Percentiles rank a stretch among this genome's conserved stretches.
These are phyloP conservation scores for Fusarium sp. DNA, from an alignment of 2,329 filamentous ascomycete genomes.

Conservation along the genomic window DNA sequence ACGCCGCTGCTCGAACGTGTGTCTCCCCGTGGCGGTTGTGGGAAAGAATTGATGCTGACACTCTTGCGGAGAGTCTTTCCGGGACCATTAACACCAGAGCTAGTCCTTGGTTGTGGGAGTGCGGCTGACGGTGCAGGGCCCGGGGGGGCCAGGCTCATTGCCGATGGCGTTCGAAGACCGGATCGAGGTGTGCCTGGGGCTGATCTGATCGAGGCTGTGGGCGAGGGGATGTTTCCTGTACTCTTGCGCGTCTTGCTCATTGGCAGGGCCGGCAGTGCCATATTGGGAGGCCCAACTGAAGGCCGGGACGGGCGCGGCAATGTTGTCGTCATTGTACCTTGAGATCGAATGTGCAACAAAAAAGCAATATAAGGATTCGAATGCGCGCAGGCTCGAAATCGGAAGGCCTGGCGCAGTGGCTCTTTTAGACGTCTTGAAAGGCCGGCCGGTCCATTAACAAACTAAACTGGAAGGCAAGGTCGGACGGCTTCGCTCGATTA, in stretches of 20 bases:
- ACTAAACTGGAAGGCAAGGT: conserved; percentile 5
- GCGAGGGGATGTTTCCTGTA: conserved; percentile 58
- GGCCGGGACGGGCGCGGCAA: conserved; percentile 74
- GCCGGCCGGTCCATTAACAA: conserved; percentile 45
- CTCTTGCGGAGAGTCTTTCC: conserved; percentile 83
- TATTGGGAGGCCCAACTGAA: conserved; percentile 75
- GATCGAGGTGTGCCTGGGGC: conserved; percentile 63
- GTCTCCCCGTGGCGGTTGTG: conserved; percentile 81
- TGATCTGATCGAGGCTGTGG: conserved; percentile 48
- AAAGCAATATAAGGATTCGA: conserved; percentile 14
- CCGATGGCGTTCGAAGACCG: conserved; percentile 67
- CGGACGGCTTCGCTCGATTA: conserved; percentile 24
- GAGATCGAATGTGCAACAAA: conserved; percentile 7
- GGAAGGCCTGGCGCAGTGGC: conserved; percentile 35
- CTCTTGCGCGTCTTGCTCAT: conserved; percentile 77
- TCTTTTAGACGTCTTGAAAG: conserved; percentile 30
- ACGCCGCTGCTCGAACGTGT: conserved; percentile 64
- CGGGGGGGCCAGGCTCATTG: conserved; percentile 61
- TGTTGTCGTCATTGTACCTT: conserved; percentile 56
- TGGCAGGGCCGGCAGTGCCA: conserved; percentile 78
- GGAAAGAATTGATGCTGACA: conserved; percentile 93
- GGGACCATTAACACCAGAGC: conserved; percentile 64
- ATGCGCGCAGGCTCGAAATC: conserved; percentile 27
- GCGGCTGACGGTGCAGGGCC: conserved; percentile 63
- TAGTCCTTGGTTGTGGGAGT: conserved; percentile 64